Percentiles rank a stretch among this genome's conserved stretches.
These are phyloP conservation scores for Malus domestica DNA, from an alignment of 306 rosid species.

Conservation along the genomic window DNA sequence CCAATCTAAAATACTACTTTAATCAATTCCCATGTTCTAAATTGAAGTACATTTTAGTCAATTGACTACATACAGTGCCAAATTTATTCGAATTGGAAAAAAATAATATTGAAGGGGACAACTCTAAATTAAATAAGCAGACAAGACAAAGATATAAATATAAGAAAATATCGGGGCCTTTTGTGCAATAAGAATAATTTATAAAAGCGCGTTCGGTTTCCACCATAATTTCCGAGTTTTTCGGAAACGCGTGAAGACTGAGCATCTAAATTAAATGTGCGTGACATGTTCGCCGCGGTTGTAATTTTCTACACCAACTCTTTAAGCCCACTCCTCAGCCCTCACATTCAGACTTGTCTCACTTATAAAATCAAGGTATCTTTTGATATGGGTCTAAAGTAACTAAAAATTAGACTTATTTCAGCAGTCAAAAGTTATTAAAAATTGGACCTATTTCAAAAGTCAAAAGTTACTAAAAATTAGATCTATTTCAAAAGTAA, in stretches of 20 bases:
- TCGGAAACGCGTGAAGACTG: not conserved
- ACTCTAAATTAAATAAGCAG: not conserved
- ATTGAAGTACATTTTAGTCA: not conserved
- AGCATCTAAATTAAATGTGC: not conserved
- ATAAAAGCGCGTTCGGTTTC: not conserved
- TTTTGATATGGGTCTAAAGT: too few species aligned
- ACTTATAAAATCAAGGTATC: not conserved
- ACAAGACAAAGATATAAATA: not conserved
- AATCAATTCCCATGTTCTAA: not conserved
- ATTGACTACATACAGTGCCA: not conserved
- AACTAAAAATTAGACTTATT: too few species aligned
- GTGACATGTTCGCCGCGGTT: slow-evolving; percentile 13
- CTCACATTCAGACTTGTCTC: not conserved
- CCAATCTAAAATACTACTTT: not conserved
- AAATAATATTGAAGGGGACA: not conserved
- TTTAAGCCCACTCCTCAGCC: not conserved
- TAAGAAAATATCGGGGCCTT: not conserved
- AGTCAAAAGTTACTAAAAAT: too few species aligned
- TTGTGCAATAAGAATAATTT: not conserved
- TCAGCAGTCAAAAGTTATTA: too few species aligned
- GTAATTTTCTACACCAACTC: not conserved
- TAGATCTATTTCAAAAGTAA: too few species aligned
- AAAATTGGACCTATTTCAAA: too few species aligned
- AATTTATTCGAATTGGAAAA: too few species aligned
- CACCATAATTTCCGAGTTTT: not conserved